Evolutionary conservation across 495 filamentous ascomycete species (phyloP).

Genomic region (Aspergillus biplanus): DNA sequence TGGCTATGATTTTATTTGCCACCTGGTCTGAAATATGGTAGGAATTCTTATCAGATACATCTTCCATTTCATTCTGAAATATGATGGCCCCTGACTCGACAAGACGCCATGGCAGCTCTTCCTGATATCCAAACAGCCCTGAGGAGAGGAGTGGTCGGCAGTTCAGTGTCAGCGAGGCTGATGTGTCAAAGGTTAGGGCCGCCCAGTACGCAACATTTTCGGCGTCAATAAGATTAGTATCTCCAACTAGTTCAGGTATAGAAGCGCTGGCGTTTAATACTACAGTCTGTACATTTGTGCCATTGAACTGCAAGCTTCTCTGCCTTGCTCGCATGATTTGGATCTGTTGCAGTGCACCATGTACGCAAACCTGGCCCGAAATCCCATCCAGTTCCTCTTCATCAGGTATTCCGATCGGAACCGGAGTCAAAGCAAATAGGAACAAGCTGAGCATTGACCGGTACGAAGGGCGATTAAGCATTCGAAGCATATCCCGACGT

Average conservation of each 20-base stretch:
- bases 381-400: slow-evolving; percentile 13
- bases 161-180: slow-evolving; percentile 13
- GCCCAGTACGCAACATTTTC: slow-evolving; percentile 18
- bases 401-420: slow-evolving; percentile 1
- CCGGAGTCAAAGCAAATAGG: slow-evolving; percentile 14
- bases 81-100: slow-evolving; percentile 6
- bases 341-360: slow-evolving; percentile 13
- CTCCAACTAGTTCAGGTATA: neutral
- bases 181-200: slow-evolving; percentile 15
- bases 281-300: slow-evolving; percentile 4
- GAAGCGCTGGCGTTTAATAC: neutral
- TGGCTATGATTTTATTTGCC: slow-evolving; percentile 10
- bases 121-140: slow-evolving; percentile 10
- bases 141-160: slow-evolving; percentile 17
- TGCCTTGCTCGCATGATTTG: slow-evolving; percentile 11
- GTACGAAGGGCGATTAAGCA: slow-evolving; percentile 13
- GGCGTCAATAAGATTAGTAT: slow-evolving; percentile 5
- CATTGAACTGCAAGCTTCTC: slow-evolving; percentile 14
- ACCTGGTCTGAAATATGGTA: slow-evolving; percentile 6
- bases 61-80: slow-evolving; percentile 1
- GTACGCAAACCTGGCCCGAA: slow-evolving; percentile 10
- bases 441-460: slow-evolving; percentile 12
- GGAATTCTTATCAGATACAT: neutral
- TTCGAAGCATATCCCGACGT: slow-evolving; percentile 14
- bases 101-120: slow-evolving; percentile 7